phyloP scores from a whole-genome alignment of 139 green algal genomes.

The Coelastrella sp. region DNA sequence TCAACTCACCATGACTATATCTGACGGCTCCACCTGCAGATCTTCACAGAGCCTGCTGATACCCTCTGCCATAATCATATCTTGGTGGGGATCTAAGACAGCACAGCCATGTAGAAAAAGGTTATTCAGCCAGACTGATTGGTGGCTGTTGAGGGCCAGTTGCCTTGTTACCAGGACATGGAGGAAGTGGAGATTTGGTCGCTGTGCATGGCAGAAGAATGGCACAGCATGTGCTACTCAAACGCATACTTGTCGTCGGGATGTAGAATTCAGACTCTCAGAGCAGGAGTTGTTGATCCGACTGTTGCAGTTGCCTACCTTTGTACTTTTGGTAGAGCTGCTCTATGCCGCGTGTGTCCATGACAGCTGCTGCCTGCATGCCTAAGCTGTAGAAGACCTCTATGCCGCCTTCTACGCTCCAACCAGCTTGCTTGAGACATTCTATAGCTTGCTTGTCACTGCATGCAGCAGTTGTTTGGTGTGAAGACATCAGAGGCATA shows the following conservation, averaged over 20 bases:
- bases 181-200: too few species aligned
- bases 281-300: too few species aligned
- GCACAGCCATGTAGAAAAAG: not conserved
- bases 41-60: conserved; percentile 83
- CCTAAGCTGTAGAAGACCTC: conserved; percentile 64
- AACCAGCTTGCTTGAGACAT: conserved; percentile 57
- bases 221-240: not conserved
- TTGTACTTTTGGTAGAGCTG: conserved; percentile 65
- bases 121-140: too few species aligned
- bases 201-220: not conserved
- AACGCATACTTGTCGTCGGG: too few species aligned
- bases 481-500: too few species aligned
- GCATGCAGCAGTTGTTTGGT: too few species aligned
- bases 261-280: too few species aligned
- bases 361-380: conserved; percentile 1
- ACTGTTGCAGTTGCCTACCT: conserved; percentile 45
- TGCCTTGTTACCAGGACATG: too few species aligned
- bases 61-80: conserved; percentile 78
- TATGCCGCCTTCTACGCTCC: conserved; percentile 64
- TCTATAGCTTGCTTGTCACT: conserved; percentile 68
- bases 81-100: conserved; percentile 16
- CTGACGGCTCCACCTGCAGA: conserved; percentile 82
- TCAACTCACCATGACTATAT: conserved; percentile 77
- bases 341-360: conserved; percentile 59
- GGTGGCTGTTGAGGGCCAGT: too few species aligned